Percentiles rank a stretch among this genome's conserved stretches.
phyloP scores from a whole-genome alignment of 768 basidiomycete genomes.

The Boletales sp. region DNA sequence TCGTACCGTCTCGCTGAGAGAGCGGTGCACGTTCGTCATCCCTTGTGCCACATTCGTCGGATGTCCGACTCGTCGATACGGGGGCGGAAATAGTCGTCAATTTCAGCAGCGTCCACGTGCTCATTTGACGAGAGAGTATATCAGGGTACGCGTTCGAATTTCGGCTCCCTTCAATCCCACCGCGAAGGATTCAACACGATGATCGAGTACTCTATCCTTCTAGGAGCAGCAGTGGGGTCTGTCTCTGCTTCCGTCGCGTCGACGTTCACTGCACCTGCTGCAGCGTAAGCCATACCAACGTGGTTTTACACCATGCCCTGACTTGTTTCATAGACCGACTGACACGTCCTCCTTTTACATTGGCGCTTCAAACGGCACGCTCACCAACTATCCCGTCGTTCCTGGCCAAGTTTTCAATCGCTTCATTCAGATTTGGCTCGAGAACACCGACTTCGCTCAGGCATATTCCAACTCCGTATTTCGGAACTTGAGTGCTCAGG shows the following conservation, averaged over 20 bases:
- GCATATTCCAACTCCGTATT: constrained; percentile 29
- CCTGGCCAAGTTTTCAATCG: constrained; percentile 44
- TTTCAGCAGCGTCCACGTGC: constrained; percentile 4
- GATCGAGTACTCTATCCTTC: constrained; percentile 8
- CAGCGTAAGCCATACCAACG: constrained; percentile 17
- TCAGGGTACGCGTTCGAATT: background rate
- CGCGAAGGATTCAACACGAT: constrained; percentile 10
- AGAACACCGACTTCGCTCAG: constrained; percentile 53
- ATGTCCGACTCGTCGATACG: background rate
- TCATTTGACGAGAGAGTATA: constrained; percentile 8
- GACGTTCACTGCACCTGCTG: constrained; percentile 28
- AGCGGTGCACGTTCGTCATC: background rate
- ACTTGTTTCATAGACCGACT: constrained; percentile 21
- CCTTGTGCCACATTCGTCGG: too few relatives aligned
- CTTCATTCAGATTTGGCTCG: constrained; percentile 57
- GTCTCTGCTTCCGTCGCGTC: constrained; percentile 23
- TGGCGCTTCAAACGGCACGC: constrained; percentile 40
- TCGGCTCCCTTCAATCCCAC: background rate
- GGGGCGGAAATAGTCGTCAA: background rate
- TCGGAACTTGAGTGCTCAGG: constrained; percentile 42
- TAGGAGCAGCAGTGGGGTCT: constrained; percentile 11
- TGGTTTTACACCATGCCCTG: background rate
- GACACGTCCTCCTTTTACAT: constrained; percentile 37
- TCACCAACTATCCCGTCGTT: constrained; percentile 36
- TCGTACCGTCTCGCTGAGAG: too few relatives aligned